Conservation (phyloP, 768 basidiomycete species). For the Tricholomella constricta region DNA sequence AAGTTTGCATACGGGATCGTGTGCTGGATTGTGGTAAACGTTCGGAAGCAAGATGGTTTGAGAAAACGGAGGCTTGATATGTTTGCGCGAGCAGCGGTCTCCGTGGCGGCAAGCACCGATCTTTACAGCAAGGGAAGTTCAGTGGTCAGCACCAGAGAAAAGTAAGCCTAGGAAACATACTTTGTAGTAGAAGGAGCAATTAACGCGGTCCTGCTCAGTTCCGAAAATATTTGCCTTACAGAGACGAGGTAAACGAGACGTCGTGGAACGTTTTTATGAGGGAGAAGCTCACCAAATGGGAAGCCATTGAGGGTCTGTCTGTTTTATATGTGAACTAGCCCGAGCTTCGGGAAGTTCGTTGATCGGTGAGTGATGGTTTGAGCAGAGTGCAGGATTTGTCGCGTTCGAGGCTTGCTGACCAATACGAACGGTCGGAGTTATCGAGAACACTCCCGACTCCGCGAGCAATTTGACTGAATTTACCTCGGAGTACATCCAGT, state of each 20-base stretch:
- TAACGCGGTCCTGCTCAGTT: slow-evolving; percentile 93
- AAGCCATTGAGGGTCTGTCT: slow-evolving; percentile 49
- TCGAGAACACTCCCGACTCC: too few relatives aligned
- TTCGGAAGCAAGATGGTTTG: slow-evolving; percentile 96
- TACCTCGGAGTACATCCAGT: too few relatives aligned
- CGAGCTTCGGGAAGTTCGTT: not conserved
- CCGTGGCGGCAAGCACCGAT: slow-evolving; percentile 99
- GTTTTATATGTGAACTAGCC: not conserved
- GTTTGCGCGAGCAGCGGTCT: slow-evolving; percentile 96
- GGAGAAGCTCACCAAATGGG: slow-evolving; percentile 70
- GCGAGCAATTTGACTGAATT: too few relatives aligned
- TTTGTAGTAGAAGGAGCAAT: slow-evolving; percentile 99
- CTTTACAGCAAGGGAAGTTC: slow-evolving; percentile 38
- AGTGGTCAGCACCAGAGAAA: slow-evolving; percentile 6
- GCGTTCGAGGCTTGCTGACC: not conserved
- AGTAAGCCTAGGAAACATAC: slow-evolving; percentile 39
- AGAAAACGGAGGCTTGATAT: slow-evolving; percentile 96
- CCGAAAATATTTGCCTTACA: slow-evolving; percentile 91
- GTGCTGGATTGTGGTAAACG: slow-evolving; percentile 97
- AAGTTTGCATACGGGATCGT: slow-evolving; percentile 88
- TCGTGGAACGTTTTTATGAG: not conserved
- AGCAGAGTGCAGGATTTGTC: not conserved
- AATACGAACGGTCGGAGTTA: not conserved
- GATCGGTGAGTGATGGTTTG: not conserved
- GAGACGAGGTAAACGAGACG: not conserved